Base-by-base conservation (phyloP, 495 filamentous ascomycete genomes). In the Pyrenopolyporus hunteri region DNA sequence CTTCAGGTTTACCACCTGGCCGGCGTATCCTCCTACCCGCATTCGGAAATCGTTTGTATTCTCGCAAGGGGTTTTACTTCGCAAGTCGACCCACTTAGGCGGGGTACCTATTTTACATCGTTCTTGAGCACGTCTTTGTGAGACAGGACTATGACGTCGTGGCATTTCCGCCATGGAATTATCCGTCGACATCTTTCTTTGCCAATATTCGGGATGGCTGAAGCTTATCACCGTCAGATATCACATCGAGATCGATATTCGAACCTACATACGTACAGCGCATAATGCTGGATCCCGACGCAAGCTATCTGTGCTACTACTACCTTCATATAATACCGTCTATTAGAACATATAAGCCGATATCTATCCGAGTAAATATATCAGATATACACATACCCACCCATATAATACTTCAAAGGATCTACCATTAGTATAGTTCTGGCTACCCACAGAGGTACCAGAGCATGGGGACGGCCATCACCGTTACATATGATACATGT, bases 21-120 rank as follows among this genome's bases (percentile, higher is more conserved):
- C 44, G 37, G 36, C 14, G 29, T n/a, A 44, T 32, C 39, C 37
- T 46, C 48, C 54, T 43, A 64, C 59, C 61, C 54, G 61, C 54
- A 29, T 64, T 64, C 61, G 47, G 61, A 39, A 55, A 61, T 53
- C 16, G 37, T 29, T 28, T 45, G 25, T 6, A 23, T 14, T 3
- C n/a, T 25, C 11, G 25, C 47, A 59, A 39, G 47, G 57, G 14
- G n/a, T n/a, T n/a, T n/a, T n/a, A n/a, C 29, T 11, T 29, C 14
- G 36, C 11, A 35, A 46, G 25, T 46, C 43, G 43, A 9, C 26
- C 25, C 25, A 49, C 29, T 17, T 20, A 59, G 16, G 42, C 42
- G 36, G 33, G 17, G 44, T 49, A 52, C 52, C 46, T 51, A 52
- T 51, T 51, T 59, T 59, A n/a, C 40, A 8, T 22, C 11, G 13